Evolutionary conservation across 495 filamentous ascomycete genomes (phyloP).

Genomic region (Staphylotrichum longicolle): DNA sequence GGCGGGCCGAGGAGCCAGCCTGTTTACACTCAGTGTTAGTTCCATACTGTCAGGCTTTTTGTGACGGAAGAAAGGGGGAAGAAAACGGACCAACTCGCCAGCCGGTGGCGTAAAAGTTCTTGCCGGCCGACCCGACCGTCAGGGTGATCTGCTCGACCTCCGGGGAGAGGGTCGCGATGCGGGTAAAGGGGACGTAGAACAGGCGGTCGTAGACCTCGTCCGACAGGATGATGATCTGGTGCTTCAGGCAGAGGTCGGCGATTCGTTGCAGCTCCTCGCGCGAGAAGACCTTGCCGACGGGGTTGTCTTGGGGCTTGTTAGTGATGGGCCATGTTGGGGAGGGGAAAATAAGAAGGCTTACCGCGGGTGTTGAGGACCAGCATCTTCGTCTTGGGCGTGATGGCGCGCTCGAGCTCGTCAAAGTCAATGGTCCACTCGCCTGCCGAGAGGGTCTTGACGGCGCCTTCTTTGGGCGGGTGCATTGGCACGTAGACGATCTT

Average conservation of each 20-base stretch:
- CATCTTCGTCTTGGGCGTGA: constrained; percentile 89
- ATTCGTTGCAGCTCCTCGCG: constrained; percentile 78
- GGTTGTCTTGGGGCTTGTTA: constrained; percentile 63
- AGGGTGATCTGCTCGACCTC: constrained; percentile 84
- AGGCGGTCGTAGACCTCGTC: constrained; percentile 97
- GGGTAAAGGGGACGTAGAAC: constrained; percentile 90
- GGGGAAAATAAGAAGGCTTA: constrained; percentile 42
- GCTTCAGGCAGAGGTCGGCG: constrained; percentile 84
- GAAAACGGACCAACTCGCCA: constrained; percentile 74
- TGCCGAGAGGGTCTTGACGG: constrained; percentile 72
- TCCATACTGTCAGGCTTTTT: too few species aligned
- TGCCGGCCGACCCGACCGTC: constrained; percentile 92
- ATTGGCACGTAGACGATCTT: constrained; percentile 91
- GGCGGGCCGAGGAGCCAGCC: constrained; percentile 86
- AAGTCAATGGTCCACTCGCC: constrained; percentile 88
- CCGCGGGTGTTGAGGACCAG: constrained; percentile 74
- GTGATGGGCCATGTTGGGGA: constrained; percentile 41
- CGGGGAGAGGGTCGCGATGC: constrained; percentile 82
- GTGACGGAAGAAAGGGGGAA: background rate
- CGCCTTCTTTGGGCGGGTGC: constrained; percentile 84
- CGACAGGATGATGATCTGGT: constrained; percentile 92
- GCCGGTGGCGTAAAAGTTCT: constrained; percentile 96
- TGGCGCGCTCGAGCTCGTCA: constrained; percentile 74
- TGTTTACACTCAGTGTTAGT: constrained; percentile 8
- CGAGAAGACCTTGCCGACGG: constrained; percentile 92